A percentile compares a stretch with the other conserved stretches of the same genome.
Conservation (phyloP, 2,329 filamentous ascomycete genomes). For the Calonectria pteridis region DNA sequence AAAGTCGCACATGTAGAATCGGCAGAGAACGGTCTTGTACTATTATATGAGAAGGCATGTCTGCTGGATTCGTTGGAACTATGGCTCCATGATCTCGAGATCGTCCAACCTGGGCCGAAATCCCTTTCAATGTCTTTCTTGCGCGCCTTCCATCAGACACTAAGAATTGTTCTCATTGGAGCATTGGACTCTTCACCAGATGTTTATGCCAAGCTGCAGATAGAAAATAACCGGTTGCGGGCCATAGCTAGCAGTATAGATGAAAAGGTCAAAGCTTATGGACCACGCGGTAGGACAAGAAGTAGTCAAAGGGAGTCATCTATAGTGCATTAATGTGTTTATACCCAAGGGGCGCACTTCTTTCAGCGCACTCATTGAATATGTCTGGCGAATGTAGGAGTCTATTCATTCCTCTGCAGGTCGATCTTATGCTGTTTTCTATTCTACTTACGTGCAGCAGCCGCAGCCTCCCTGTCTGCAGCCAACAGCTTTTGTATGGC, state of each 20-base stretch:
- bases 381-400: background rate
- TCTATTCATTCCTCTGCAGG: background rate
- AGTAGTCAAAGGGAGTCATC: background rate
- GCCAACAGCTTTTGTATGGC: constrained; percentile 53
- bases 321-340: background rate
- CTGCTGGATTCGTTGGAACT: constrained; percentile 48
- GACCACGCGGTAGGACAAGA: constrained; percentile 13
- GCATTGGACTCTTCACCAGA: constrained; percentile 47
- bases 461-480: constrained; percentile 27
- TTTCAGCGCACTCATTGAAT: background rate
- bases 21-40: constrained; percentile 34
- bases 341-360: background rate
- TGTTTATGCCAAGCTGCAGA: constrained; percentile 42
- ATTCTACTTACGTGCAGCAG: background rate
- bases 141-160: constrained; percentile 49
- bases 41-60: constrained; percentile 47
- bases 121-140: constrained; percentile 50
- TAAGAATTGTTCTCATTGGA: constrained; percentile 52
- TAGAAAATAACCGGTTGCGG: constrained; percentile 49
- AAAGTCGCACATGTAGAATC: constrained; percentile 45
- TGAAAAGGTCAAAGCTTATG: constrained; percentile 50
- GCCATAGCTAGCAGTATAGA: constrained; percentile 43
- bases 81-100: constrained; percentile 50
- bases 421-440: background rate
- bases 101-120: constrained; percentile 37